A percentile compares a stretch with the other conserved stretches of the same genome.
These are phyloP conservation scores for Penicillium cataractarum DNA, from an alignment of 495 filamentous ascomycete species.

Conservation along the genomic window DNA sequence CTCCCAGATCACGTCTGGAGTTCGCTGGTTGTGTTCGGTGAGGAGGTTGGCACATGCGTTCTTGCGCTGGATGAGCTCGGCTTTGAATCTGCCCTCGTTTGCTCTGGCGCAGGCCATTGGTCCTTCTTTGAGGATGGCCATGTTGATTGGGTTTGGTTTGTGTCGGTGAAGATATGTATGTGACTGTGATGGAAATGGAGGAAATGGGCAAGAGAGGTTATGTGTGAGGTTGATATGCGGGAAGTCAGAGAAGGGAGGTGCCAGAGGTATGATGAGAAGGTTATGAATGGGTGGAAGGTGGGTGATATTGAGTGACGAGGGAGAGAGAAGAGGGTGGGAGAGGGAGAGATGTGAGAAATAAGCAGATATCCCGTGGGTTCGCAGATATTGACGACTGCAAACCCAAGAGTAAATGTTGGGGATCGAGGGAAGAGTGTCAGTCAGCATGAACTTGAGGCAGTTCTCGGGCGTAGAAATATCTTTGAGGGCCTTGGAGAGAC, in stretches of 20 bases:
- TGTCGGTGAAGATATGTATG: no score
- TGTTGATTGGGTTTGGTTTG: not conserved
- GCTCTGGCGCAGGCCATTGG: conserved; percentile 2
- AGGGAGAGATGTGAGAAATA: not conserved
- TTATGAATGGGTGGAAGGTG: not conserved
- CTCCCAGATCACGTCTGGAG: conserved; percentile 5
- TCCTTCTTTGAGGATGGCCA: conserved; percentile 1
- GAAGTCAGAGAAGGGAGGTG: not conserved
- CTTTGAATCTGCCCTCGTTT: not conserved
- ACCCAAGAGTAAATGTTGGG: not conserved
- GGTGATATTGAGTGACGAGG: not conserved
- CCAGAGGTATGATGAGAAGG: not conserved
- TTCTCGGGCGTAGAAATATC: not conserved
- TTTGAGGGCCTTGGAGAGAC: not conserved
- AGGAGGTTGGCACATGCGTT: not conserved
- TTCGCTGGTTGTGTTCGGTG: not conserved
- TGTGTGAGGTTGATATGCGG: not conserved
- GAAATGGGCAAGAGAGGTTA: not conserved
- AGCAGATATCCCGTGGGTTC: not conserved
- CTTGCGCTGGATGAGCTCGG: not conserved
- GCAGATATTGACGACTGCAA: not conserved
- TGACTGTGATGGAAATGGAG: no score
- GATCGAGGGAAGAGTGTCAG: not conserved
- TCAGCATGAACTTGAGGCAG: not conserved
- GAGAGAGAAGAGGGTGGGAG: not conserved